These are phyloP conservation scores for Wickerhamiella pararugosa DNA, from an alignment of 1,139 yeast species.

Conservation along the genomic window DNA sequence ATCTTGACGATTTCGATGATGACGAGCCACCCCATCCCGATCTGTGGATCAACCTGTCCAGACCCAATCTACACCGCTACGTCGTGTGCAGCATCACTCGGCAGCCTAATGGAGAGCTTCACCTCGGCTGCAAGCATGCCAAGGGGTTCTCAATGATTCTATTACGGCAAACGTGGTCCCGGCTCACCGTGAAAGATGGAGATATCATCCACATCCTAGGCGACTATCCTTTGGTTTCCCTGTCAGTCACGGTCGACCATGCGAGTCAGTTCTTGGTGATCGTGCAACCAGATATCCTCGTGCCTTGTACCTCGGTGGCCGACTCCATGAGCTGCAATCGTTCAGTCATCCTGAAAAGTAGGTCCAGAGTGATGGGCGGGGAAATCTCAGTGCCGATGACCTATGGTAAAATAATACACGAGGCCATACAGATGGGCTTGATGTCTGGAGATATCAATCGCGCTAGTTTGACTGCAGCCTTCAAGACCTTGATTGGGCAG, in stretches of 20 bases:
- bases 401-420: conserved; percentile 69
- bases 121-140: conserved; percentile 1
- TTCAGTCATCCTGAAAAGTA: conserved; percentile 44
- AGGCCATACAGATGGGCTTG: conserved; percentile 58
- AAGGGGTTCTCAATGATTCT: neutral
- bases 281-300: conserved; percentile 68
- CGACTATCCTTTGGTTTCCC: conserved; percentile 10
- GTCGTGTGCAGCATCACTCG: neutral
- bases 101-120: neutral
- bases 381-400: conserved; percentile 45
- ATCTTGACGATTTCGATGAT: neutral
- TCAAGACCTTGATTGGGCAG: conserved; percentile 31
- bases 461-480: conserved; percentile 31
- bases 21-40: conserved; percentile 2
- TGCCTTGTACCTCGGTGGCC: conserved; percentile 73
- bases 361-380: conserved; percentile 36
- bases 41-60: neutral
- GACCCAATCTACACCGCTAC: neutral
- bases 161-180: conserved; percentile 20
- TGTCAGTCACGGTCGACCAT: conserved; percentile 35
- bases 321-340: conserved; percentile 63
- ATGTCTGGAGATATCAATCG: conserved; percentile 29
- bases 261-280: conserved; percentile 42
- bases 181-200: conserved; percentile 15
- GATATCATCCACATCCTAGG: conserved; percentile 29